These are phyloP conservation scores for Salix exigua DNA, from an alignment of 345 rosid genomes.

Conservation along the genomic window DNA sequence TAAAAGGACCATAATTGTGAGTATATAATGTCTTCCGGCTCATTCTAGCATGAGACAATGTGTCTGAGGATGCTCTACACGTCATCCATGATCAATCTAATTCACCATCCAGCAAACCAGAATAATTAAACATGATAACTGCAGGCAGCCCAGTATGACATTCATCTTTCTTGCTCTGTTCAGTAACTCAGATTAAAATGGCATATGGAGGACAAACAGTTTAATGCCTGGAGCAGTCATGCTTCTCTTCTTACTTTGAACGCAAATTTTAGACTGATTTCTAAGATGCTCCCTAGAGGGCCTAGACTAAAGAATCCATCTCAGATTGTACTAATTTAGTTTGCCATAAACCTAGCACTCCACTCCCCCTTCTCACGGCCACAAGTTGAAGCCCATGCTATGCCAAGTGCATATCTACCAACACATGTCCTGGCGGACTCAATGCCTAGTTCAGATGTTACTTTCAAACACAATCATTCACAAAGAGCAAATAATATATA, in stretches of 20 bases:
- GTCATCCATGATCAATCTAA: neutral
- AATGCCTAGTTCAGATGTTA: neutral
- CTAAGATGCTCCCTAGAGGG: neutral
- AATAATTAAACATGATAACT: neutral
- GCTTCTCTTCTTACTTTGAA: constrained; percentile 4
- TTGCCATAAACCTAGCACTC: neutral
- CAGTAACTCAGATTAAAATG: constrained; percentile 3
- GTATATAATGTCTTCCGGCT: constrained; percentile 2
- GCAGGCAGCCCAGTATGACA: neutral
- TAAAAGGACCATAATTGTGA: neutral
- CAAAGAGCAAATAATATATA: neutral
- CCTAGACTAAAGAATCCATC: neutral
- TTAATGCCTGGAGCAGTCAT: neutral
- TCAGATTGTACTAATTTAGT: neutral
- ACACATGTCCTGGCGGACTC: neutral
- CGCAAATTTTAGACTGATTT: neutral
- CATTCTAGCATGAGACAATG: constrained; percentile 10
- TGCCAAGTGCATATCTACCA: neutral
- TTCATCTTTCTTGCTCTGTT: neutral
- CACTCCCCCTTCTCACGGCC: neutral
- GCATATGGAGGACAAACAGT: neutral
- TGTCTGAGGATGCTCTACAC: neutral
- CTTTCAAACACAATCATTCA: neutral
- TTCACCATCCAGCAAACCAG: neutral
- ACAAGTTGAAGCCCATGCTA: neutral